These are phyloP conservation scores for Pinus albicaulis DNA, from an alignment of 75 land plant genomes.

Conservation along the genomic window DNA sequence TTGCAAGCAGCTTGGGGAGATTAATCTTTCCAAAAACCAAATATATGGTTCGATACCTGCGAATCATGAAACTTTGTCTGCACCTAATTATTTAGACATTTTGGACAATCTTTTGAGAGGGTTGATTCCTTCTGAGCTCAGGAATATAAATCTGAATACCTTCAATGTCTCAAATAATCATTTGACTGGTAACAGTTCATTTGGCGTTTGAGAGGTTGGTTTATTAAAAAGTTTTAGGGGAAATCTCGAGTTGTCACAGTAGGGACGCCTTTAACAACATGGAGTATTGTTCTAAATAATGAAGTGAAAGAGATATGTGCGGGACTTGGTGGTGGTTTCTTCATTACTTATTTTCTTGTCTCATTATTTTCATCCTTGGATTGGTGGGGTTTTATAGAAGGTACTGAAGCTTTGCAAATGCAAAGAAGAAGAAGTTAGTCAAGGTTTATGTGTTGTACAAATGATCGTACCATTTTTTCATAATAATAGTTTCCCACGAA, in stretches of 20 bases:
- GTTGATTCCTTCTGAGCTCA: constrained; percentile 42
- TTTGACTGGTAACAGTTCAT: constrained; percentile 58
- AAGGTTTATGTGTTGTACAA: too few relatives aligned
- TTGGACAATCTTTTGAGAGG: constrained; percentile 50
- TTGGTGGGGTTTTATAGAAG: too few relatives aligned
- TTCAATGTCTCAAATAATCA: constrained; percentile 73
- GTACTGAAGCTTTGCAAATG: too few relatives aligned
- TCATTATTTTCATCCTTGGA: too few relatives aligned
- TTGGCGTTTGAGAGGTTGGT: constrained; percentile 23
- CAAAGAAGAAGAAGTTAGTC: too few relatives aligned
- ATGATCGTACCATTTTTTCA: too few relatives aligned
- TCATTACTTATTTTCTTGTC: constrained; percentile 26
- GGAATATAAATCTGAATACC: constrained; percentile 50
- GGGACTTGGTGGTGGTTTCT: constrained; percentile 20
- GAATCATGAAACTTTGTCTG: constrained; percentile 25
- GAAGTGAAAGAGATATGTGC: neutral
- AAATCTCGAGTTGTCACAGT: constrained; percentile 58
- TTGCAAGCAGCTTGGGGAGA: constrained; percentile 47
- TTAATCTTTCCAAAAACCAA: constrained; percentile 52
- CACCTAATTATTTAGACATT: constrained; percentile 48
- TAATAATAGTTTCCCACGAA: too few relatives aligned
- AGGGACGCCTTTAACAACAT: neutral
- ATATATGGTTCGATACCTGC: constrained; percentile 53
- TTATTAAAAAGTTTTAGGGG: constrained; percentile 53
- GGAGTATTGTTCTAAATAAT: neutral